Conservation (phyloP, 2,329 filamentous ascomycete species). For the Penicillium sp. region DNA sequence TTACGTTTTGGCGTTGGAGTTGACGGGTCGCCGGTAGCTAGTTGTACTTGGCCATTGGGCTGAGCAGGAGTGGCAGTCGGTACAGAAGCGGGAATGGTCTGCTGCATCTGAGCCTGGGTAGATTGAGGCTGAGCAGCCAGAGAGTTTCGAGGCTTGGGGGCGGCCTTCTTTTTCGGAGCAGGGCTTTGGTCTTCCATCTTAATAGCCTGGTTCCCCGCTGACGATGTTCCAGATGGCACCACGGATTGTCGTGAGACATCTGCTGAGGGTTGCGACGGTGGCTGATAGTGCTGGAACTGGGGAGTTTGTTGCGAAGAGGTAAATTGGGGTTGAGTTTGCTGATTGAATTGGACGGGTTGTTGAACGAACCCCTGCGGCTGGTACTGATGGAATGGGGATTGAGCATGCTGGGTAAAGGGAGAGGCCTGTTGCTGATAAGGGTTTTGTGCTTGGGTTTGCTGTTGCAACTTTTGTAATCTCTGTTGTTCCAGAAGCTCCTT, state of each 20-base stretch:
- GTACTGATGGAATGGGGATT: constrained; percentile 24
- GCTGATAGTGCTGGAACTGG: constrained; percentile 27
- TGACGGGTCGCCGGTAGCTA: background rate
- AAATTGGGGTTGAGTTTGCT: constrained; percentile 18
- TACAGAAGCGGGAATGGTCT: background rate
- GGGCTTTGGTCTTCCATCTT: constrained; percentile 16
- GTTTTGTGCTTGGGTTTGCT: constrained; percentile 24
- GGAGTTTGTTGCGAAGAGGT: constrained; percentile 15
- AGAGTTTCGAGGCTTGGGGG: constrained; percentile 12
- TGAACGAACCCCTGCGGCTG: constrained; percentile 20
- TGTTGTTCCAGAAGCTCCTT: constrained; percentile 14
- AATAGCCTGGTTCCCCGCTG: background rate
- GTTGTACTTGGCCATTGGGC: constrained; percentile 17
- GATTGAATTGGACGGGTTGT: constrained; percentile 15
- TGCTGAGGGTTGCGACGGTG: constrained; percentile 13
- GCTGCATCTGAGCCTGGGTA: constrained; percentile 1
- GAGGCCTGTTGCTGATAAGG: constrained; percentile 27
- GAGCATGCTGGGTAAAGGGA: constrained; percentile 20
- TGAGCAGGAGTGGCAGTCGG: constrained; percentile 8
- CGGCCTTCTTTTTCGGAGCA: constrained; percentile 21
- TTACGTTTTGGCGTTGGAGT: constrained; percentile 18
- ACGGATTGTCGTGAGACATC: constrained; percentile 7
- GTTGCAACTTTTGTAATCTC: constrained; percentile 17
- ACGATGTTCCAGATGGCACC: background rate
- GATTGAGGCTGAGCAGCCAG: constrained; percentile 3